phyloP scores from a whole-genome alignment of 176 grass and related monocot genomes.

The Musa itinerans region DNA sequence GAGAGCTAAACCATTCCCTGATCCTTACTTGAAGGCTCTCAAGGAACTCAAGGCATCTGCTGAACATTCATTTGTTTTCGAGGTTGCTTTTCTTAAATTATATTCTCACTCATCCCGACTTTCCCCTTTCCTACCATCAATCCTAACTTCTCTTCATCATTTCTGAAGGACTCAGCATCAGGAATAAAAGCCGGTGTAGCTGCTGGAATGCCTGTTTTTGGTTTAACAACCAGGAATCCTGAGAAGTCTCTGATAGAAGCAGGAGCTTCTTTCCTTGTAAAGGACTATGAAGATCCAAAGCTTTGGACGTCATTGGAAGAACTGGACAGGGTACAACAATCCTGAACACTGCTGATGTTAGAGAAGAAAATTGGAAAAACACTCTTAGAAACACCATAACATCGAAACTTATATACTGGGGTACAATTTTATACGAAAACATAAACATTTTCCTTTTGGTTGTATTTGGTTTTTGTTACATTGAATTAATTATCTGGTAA shows the following conservation, averaged over 20 bases:
- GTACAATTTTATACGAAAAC: too few species aligned
- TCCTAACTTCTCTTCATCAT: not conserved
- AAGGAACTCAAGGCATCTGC: constrained; percentile 50
- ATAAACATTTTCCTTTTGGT: too few species aligned
- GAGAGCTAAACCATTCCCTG: constrained; percentile 68
- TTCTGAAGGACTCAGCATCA: constrained; percentile 60
- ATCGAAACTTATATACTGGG: too few species aligned
- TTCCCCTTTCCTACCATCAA: not conserved
- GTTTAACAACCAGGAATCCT: constrained; percentile 61
- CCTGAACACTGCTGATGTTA: constrained; percentile 18
- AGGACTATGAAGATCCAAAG: constrained; percentile 71
- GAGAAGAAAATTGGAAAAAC: not conserved
- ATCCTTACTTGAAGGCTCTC: constrained; percentile 71
- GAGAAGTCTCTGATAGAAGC: constrained; percentile 66
- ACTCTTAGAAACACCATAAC: too few species aligned
- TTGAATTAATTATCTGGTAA: too few species aligned
- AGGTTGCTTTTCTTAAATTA: constrained; percentile 28
- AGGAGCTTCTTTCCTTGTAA: constrained; percentile 59
- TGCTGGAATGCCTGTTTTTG: constrained; percentile 61
- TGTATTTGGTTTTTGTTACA: too few species aligned
- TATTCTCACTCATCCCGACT: not conserved
- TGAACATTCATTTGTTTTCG: constrained; percentile 65
- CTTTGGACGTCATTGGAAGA: constrained; percentile 70
- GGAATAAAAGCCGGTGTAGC: constrained; percentile 72
- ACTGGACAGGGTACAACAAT: constrained; percentile 36